Percentiles rank a stretch among this genome's conserved stretches.
These are phyloP conservation scores for Dujonia santamariae DNA, from an alignment of 1,139 yeast genomes.

Conservation along the genomic window DNA sequence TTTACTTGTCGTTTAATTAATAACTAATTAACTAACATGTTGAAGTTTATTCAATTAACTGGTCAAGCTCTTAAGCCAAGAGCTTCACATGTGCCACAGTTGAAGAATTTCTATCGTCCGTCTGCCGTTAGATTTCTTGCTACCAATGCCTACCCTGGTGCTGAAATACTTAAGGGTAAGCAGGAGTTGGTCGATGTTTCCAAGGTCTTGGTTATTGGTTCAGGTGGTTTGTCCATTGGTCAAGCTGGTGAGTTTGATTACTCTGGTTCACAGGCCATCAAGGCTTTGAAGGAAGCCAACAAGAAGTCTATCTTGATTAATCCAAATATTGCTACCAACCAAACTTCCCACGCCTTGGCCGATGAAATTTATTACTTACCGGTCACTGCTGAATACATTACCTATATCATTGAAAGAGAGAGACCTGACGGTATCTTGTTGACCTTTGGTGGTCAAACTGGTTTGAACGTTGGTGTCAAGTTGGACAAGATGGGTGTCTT, in stretches of 20 bases:
- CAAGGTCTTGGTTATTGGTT: slow-evolving; percentile 89
- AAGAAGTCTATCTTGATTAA: slow-evolving; percentile 84
- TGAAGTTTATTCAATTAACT: slow-evolving; percentile 2
- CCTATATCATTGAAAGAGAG: slow-evolving; percentile 91
- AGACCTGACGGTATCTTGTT: slow-evolving; percentile 92
- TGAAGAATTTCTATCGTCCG: not conserved
- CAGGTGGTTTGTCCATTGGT: slow-evolving; percentile 97
- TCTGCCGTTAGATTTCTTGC: slow-evolving; percentile 2
- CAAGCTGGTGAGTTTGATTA: slow-evolving; percentile 99
- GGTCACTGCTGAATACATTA: slow-evolving; percentile 93
- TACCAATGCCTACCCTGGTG: slow-evolving; percentile 8
- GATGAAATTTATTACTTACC: slow-evolving; percentile 95
- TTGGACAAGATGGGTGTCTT: slow-evolving; percentile 92
- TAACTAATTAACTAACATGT: not conserved
- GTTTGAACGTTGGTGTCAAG: slow-evolving; percentile 91
- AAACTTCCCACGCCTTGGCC: slow-evolving; percentile 92
- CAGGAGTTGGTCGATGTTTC: slow-evolving; percentile 75
- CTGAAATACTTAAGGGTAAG: slow-evolving; percentile 19
- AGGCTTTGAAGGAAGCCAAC: slow-evolving; percentile 89
- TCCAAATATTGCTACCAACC: slow-evolving; percentile 97
- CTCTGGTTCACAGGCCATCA: slow-evolving; percentile 96
- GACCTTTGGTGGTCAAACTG: slow-evolving; percentile 99
- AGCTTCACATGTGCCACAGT: not conserved
- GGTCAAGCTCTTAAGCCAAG: slow-evolving; percentile 1
- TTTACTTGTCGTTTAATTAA: not conserved